These are phyloP conservation scores for Aspergillus biplanus DNA, from an alignment of 495 filamentous ascomycete species.

Conservation along the genomic window DNA sequence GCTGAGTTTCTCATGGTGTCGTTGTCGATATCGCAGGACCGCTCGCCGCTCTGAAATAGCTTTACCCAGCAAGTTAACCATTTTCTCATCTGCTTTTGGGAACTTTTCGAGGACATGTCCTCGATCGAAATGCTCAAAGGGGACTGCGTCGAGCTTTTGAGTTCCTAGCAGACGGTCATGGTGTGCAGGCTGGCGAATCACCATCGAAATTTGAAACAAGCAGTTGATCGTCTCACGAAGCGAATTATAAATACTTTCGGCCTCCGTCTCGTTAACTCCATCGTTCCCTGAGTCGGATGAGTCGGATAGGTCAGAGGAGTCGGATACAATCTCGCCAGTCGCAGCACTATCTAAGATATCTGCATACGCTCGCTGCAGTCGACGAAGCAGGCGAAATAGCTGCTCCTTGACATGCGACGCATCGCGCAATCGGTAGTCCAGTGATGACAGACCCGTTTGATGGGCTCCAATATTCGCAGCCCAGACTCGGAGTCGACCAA, in stretches of 20 bases:
- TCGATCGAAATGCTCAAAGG: neutral
- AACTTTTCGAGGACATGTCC: conserved; percentile 2
- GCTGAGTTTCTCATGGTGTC: conserved; percentile 25
- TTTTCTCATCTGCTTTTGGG: neutral
- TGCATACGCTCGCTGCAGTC: neutral
- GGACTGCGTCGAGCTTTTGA: conserved; percentile 6
- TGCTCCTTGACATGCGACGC: conserved; percentile 46
- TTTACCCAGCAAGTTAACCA: conserved; percentile 3
- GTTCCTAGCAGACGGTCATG: conserved; percentile 24
- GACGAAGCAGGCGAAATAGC: conserved; percentile 6
- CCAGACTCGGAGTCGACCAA: conserved; percentile 48
- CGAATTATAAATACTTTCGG: no score
- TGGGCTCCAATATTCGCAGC: conserved; percentile 52
- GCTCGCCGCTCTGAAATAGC: conserved; percentile 19
- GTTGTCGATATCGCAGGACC: conserved; percentile 25
- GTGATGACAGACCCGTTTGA: conserved; percentile 40
- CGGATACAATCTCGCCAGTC: neutral
- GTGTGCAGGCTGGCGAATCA: conserved; percentile 27
- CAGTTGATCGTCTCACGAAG: conserved; percentile 7
- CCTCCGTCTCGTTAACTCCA: no score
- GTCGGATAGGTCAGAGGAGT: conserved; percentile 9
- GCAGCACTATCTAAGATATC: neutral
- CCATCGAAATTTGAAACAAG: conserved; percentile 31
- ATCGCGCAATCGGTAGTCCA: conserved; percentile 53
- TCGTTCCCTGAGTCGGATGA: no score